These are phyloP conservation scores for Alternaria sp. DNA, from an alignment of 2,329 filamentous ascomycete genomes.

Conservation along the genomic window DNA sequence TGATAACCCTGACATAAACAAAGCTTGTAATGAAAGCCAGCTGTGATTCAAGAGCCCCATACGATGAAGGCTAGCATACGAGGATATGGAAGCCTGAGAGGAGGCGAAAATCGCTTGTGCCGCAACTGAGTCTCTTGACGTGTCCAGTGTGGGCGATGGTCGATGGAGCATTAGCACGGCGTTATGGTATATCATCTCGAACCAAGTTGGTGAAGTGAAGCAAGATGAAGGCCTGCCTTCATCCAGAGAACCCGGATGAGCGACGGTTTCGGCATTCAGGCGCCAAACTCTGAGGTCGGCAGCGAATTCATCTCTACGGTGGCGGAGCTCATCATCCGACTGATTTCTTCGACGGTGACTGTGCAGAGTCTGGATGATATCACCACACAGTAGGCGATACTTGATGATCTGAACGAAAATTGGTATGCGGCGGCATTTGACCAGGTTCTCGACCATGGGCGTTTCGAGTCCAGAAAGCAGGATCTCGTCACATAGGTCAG, in stretches of 20 bases:
- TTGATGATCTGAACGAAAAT: background rate
- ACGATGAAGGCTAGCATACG: background rate
- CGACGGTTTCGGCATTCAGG: background rate
- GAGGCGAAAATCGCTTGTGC: background rate
- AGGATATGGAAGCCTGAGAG: background rate
- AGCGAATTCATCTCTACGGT: background rate
- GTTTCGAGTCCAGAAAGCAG: background rate
- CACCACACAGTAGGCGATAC: background rate
- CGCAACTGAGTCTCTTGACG: background rate
- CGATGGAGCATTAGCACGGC: background rate
- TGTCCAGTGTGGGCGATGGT: background rate
- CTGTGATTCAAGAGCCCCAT: background rate
- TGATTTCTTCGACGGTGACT: background rate
- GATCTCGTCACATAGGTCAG: background rate
- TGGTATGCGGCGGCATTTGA: background rate
- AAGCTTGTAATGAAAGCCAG: background rate
- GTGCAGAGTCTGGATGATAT: background rate
- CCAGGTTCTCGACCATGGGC: background rate
- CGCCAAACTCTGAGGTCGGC: background rate
- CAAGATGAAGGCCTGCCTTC: background rate
- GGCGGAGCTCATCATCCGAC: background rate
- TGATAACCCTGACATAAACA: background rate
- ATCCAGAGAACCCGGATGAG: background rate
- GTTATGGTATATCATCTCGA: background rate
- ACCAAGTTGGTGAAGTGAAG: background rate